Evolutionary conservation across 768 basidiomycete species (phyloP), one percentile per base, ranked within the genome.

Genomic region (Podaxis sp.): DNA sequence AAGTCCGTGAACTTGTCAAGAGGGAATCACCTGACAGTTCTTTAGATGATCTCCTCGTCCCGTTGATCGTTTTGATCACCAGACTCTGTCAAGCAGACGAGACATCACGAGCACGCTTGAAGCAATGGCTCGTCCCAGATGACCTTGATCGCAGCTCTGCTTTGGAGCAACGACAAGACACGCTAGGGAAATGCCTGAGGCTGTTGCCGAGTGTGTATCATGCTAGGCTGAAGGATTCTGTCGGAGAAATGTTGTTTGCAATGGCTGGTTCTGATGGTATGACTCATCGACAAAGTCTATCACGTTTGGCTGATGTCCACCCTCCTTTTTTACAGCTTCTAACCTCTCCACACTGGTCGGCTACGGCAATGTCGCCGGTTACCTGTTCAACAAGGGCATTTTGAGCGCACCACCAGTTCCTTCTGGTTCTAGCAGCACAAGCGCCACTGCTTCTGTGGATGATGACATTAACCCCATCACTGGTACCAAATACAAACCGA

Each of bases 281-380:
- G 76, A 49, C n/a, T 65, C 37, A n/a, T 15, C 59, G 13, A 24
- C 54, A 54, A 22, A 53, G 12, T 51, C 33, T 17, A 52, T 13
- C 28, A 30, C 57, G 37, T 15, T 30, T 59, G 11, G n/a, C 28
- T 56, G 37, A 40, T 60, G 41, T 22, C 61, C 55, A 44, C 28
- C 62, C 13, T 46, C 44, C 28, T 5, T 64, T 26, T 48, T 65
- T 15, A n/a, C 41, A 83, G 94, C 91, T n/a, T 78, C 83, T 4
- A 84, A 80, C 0, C 78, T 99, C 15, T 84, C 86, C n/a, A 82
- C 86, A 3, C 84, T 90, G 49, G 83, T 97, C 57, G 96, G 96
- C 6, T 99, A 99, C 68, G 96, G 96, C 46, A 95, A 95, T 71
- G 94, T 95, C 46, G 94, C 95, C 0, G 97, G 97, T 0, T 91